Evolutionary conservation across 768 basidiomycete species (phyloP), one percentile per base, ranked within the genome.

Genomic region (Leccinellum rugosiceps): DNA sequence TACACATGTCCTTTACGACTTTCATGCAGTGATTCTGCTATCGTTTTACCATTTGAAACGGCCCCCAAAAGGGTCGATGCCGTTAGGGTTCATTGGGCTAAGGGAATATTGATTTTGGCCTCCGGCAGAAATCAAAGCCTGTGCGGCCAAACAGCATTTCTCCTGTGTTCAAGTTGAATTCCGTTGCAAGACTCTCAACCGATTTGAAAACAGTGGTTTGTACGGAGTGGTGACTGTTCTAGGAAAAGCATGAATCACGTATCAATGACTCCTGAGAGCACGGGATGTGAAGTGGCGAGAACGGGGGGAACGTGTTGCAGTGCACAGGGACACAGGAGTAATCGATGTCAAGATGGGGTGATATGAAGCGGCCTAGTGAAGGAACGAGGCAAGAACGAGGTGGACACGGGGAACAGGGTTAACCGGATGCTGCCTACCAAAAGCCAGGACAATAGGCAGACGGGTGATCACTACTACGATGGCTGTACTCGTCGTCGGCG

Each of bases 331-430:
- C n/a, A 26, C 8, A 19, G 26, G 46, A 41, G 55, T 14, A 21
- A 50, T 53, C 47, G 51, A 53, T 53, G 38, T 31, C 45, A 43
- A 34, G 58, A 60, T 59, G 47, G 32, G 57, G 30, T 10, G 59
- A 60, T 60, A 59, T 58, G 62, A 52, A 47, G 53, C 26, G 45
- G 19, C n/a, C n/a, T n/a, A 32, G 23, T 50, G 8, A 19, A 32
- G 26, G 30, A 52, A 55, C 11, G 63, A 55, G 50, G 62, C 47
- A 25, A 62, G 58, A 64, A 59, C 49, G 65, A 55, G 65, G 58
- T 21, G 21, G 34, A 31, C 57, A 53, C 60, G 55, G 47, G 59
- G 23, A 43, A 44, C 28, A 41, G 34, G 48, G 55, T 23, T 30
- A 21, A 50, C n/a, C 38, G 14, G 55, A 31, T 15, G 26, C 49